These are phyloP conservation scores for Phytophthora sp. DNA, from an alignment of 352 stramenopile species.

Conservation along the genomic window DNA sequence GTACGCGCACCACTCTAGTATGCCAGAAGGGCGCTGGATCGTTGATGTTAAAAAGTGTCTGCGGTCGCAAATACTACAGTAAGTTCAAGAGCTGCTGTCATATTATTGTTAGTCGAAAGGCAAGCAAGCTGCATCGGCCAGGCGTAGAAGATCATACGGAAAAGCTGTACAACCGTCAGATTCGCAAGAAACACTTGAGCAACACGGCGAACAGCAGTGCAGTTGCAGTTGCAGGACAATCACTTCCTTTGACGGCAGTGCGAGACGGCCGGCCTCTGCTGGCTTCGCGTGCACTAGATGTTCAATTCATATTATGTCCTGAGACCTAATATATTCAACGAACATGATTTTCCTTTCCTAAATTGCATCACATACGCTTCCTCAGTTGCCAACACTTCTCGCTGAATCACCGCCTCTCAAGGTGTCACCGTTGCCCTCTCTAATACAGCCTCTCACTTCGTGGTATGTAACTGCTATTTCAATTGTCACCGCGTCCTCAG, in stretches of 20 bases:
- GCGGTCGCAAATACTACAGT: constrained; percentile 4
- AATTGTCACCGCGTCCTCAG: no score
- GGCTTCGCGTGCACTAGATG: not conserved
- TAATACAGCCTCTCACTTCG: no score
- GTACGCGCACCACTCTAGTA: not conserved
- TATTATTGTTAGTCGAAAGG: not conserved
- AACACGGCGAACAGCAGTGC: no score
- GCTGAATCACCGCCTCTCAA: no score
- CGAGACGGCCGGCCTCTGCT: not conserved
- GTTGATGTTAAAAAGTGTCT: constrained; percentile 1
- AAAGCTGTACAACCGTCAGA: no score
- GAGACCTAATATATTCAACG: no score
- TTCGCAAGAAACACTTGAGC: no score
- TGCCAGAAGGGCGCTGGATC: constrained; percentile 6
- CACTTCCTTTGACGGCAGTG: not conserved
- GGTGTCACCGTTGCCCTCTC: no score
- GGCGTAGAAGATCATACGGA: no score
- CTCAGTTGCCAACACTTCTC: no score
- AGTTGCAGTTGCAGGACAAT: no score
- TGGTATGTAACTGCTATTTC: no score
- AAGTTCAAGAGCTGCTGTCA: constrained; percentile 11
- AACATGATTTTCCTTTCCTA: not conserved
- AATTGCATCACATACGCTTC: not conserved
- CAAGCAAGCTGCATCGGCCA: not conserved
- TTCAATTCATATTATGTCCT: not conserved